Base-by-base conservation (phyloP, 129 eudicot genomes). In the Heracleum sosnowskyi region DNA sequence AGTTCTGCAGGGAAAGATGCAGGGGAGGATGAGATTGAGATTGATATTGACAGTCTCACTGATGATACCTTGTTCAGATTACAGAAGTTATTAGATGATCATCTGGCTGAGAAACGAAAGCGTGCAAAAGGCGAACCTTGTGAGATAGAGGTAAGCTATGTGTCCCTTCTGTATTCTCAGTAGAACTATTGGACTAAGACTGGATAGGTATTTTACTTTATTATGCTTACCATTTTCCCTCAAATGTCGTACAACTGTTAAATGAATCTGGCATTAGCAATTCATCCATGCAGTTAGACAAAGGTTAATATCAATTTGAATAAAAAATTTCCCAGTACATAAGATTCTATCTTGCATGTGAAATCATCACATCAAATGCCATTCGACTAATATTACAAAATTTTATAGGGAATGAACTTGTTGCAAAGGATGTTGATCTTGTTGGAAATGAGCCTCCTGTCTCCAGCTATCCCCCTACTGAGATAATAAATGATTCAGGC, bases 261-360 rank as follows among this genome's bases (percentile, higher is more conserved):
- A 87, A 89, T 82, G 96, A 87, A 76, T 89, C 94, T 12, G 98
- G 98, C 73, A 81, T 87, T 82, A 93, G 98, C 91, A 93, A 86
- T 84, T 93, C 98, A 36, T 89, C 98, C 33, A 82, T 90, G 89
- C 97, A 89, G 79, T 77, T 86, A 40, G 85, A 85, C 75, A 86
- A 84, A 90, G 98, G 98, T 91, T 79, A 51, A 29, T 75, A 68
- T 36, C 76, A 42, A 2, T 75, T 77, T 78, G 7, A 37, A 20
- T 36, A 24, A 3, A n/a, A 26, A 37, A 8, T 11, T 33, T 40
- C 44, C 18, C 31, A 31, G 57, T 76, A 57, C 20, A 57, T 76
- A 5, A 66, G 33, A 66, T 5, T 66, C 20, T 55, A 13, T 41
- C 9, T 24, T 37, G 49, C 47, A 53, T 57, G 71, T 55, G 20